Conservation (phyloP, 129 eudicot species). For the Tagetes patula region DNA sequence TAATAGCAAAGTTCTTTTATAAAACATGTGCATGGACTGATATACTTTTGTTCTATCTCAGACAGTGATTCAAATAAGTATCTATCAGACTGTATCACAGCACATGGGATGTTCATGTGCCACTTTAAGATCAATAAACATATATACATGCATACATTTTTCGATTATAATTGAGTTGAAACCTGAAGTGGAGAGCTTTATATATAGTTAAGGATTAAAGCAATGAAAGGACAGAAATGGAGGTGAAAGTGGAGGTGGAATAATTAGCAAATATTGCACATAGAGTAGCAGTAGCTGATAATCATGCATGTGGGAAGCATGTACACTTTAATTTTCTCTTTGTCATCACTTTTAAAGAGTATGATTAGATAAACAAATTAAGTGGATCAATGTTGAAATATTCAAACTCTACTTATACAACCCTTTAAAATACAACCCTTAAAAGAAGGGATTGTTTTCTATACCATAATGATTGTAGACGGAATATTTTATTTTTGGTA, state of each 20-base stretch:
- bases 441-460: not conserved
- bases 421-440: not conserved
- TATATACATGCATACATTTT: not conserved
- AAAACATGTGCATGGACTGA: constrained; percentile 7
- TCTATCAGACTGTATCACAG: not conserved
- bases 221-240: constrained; percentile 37
- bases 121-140: constrained; percentile 2
- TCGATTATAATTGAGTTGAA: constrained; percentile 17
- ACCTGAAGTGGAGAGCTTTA: constrained; percentile 18
- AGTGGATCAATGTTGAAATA: constrained; percentile 28
- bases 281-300: constrained; percentile 28
- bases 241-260: constrained; percentile 58
- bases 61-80: not conserved
- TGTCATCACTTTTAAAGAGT: constrained; percentile 49
- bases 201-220: constrained; percentile 35
- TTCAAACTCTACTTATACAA: not conserved
- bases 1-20: not conserved
- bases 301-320: constrained; percentile 45
- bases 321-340: constrained; percentile 38
- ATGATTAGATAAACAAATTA: constrained; percentile 34
- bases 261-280: constrained; percentile 33
- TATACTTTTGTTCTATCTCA: not conserved
- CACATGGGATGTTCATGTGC: constrained; percentile 17
- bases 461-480: not conserved
- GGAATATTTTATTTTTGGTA: not conserved